Conservation (phyloP, 352 stramenopile species). For the Phytopythium litorale region DNA sequence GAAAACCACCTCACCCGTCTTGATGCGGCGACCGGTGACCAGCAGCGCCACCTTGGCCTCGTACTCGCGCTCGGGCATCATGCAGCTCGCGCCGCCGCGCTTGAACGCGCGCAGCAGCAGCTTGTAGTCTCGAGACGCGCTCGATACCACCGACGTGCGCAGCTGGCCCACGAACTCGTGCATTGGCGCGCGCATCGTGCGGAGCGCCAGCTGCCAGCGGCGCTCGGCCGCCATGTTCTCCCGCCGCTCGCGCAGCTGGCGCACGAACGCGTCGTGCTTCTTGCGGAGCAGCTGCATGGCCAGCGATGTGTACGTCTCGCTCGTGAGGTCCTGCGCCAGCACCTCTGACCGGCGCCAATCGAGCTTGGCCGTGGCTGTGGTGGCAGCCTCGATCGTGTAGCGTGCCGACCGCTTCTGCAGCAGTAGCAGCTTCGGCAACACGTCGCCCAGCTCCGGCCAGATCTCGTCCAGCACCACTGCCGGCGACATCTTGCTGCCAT, state of each 20-base stretch:
- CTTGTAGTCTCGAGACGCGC: constrained; percentile 36
- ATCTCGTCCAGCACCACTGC: constrained; percentile 24
- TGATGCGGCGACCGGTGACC: constrained; percentile 37
- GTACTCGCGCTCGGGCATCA: constrained; percentile 20
- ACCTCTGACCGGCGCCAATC: constrained; percentile 32
- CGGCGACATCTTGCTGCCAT: not conserved
- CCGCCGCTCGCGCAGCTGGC: constrained; percentile 32
- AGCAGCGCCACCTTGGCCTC: constrained; percentile 49
- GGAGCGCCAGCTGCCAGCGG: constrained; percentile 33
- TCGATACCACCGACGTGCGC: constrained; percentile 12
- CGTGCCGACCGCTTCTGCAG: constrained; percentile 54
- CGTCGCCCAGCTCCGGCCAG: constrained; percentile 40
- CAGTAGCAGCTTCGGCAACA: constrained; percentile 53
- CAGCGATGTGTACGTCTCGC: constrained; percentile 17
- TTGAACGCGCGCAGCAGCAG: constrained; percentile 50
- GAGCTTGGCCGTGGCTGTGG: constrained; percentile 8
- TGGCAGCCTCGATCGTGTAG: constrained; percentile 21
- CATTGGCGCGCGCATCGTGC: constrained; percentile 22
- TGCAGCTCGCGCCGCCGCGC: constrained; percentile 22
- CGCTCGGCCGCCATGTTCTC: constrained; percentile 30
- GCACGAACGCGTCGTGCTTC: constrained; percentile 48
- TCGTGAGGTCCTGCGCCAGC: constrained; percentile 18
- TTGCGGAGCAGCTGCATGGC: constrained; percentile 47
- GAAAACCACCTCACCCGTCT: constrained; percentile 34
- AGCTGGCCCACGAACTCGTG: constrained; percentile 26